A percentile compares a stretch with the other conserved stretches of the same genome.
These are phyloP conservation scores for Tephrocybe sp. DNA, from an alignment of 768 basidiomycete genomes.

Conservation along the genomic window DNA sequence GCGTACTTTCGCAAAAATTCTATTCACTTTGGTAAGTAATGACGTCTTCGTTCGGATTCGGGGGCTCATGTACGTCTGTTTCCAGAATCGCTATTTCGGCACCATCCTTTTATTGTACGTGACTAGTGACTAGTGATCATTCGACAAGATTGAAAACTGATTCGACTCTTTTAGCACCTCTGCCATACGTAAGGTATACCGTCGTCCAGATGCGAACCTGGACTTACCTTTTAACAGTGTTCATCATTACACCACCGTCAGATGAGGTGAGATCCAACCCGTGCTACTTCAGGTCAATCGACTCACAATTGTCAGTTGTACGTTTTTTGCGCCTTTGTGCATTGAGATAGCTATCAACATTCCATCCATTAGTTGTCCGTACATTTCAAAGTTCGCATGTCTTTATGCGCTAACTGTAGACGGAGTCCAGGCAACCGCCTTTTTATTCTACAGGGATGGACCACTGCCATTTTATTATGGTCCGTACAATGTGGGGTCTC, in stretches of 20 bases:
- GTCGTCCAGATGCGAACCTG: not conserved
- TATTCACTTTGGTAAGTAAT: slow-evolving; percentile 21
- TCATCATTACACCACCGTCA: slow-evolving; percentile 12
- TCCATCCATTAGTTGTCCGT: slow-evolving; percentile 6
- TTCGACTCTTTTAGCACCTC: slow-evolving; percentile 5
- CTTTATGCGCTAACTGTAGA: not conserved
- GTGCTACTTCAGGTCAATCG: not conserved
- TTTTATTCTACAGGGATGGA: slow-evolving; percentile 20
- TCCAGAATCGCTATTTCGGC: slow-evolving; percentile 28
- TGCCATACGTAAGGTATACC: slow-evolving; percentile 8
- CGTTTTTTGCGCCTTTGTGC: slow-evolving; percentile 4
- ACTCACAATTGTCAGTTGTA: slow-evolving; percentile 15
- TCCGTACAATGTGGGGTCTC: slow-evolving; percentile 23
- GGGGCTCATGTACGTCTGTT: not conserved
- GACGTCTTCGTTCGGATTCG: not conserved
- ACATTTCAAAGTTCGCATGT: not conserved
- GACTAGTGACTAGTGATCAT: not conserved
- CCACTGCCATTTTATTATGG: slow-evolving; percentile 22
- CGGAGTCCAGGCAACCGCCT: slow-evolving; percentile 17
- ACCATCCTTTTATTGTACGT: slow-evolving; percentile 23
- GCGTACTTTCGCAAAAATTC: slow-evolving; percentile 19
- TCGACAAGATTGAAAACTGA: not conserved
- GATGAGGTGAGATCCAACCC: slow-evolving; percentile 10
- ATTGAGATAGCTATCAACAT: not conserved
- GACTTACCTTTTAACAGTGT: slow-evolving; percentile 9